Base-by-base conservation (phyloP, 2,329 filamentous ascomycete genomes). In the Dryadomyces quercivorus region DNA sequence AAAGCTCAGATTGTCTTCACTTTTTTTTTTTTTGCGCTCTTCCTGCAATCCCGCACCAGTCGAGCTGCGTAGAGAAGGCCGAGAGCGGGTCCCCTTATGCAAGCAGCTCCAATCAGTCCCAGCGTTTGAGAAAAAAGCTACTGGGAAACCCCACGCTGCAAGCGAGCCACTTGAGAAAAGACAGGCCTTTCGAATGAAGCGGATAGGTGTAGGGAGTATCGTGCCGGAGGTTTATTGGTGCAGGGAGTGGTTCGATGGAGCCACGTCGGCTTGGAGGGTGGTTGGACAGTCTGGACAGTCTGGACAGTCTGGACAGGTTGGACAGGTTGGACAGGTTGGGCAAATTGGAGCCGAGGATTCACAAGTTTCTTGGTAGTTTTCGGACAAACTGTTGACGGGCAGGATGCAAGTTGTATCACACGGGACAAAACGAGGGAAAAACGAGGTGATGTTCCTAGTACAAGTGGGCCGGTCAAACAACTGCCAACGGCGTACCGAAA, bases 181-280 rank as follows among this genome's bases (percentile, higher is more conserved):
- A 26, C n/a, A 52, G 43, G 34, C 58, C 60, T 61, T 63, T 60
- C 62, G 62, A 63, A 60, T 63, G 63, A 61, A 64, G 61, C 65
- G 26, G 67, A 68, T 65, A 63, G 21, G 31, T n/a, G 20, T 20
- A 26, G 48, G 22, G 34, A 40, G 64, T 62, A 65, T 68, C 63
- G 62, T 64, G 65, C 63, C 55, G 53, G 58, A 58, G 54, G 57
- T 55, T 61, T 55, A 68, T 66, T 67, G 66, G 67, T 58, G 61
- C 62, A 61, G 60, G 55, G 50, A 57, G 59, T 58, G 61, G 22
- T n/a, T 18, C 63, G 67, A 63, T 67, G 64, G 67, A 65, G 67
- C 69, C 69, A 72, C 68, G 68, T 70, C 65, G 67, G 57, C 56
- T 60, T 53, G 53, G 34, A 31, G 36, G 36, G 3, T 18, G 34